Percentiles rank a stretch among this genome's conserved stretches.
phyloP scores from a whole-genome alignment of 139 green algal genomes.

The Chlamydomonas eustigma region DNA sequence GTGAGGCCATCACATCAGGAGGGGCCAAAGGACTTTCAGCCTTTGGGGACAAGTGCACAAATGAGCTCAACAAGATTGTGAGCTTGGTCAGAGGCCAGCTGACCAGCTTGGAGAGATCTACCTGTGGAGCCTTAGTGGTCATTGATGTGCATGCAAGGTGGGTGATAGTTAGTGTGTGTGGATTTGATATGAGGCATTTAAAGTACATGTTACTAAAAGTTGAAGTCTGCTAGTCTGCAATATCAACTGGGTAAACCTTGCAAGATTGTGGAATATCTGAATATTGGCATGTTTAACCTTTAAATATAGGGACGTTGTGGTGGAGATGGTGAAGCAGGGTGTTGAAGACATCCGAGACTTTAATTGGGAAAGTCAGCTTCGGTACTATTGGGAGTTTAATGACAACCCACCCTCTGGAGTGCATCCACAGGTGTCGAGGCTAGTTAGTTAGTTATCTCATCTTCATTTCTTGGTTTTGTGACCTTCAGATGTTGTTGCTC shows the following conservation, averaged over 20 bases:
- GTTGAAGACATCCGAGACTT: constrained; percentile 68
- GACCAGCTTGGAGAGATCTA: constrained; percentile 51
- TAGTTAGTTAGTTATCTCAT: too few relatives aligned
- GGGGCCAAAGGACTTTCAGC: constrained; percentile 53
- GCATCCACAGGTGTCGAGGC: constrained; percentile 52
- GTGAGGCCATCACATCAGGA: constrained; percentile 56
- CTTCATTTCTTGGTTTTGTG: too few relatives aligned
- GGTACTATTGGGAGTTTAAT: constrained; percentile 74
- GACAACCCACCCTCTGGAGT: constrained; percentile 58
- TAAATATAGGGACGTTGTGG: constrained; percentile 46
- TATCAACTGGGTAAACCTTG: too few relatives aligned
- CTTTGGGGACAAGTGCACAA: constrained; percentile 61
- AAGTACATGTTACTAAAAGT: too few relatives aligned
- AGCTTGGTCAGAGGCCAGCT: constrained; percentile 56
- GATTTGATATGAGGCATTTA: too few relatives aligned
- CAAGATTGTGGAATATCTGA: too few relatives aligned
- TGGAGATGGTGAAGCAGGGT: constrained; percentile 53
- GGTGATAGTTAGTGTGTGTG: constrained; percentile 32
- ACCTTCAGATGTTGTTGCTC: too few relatives aligned
- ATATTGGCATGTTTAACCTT: too few relatives aligned
- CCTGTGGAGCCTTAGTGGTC: constrained; percentile 58
- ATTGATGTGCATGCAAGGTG: constrained; percentile 67
- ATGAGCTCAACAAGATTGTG: constrained; percentile 64
- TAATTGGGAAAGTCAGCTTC: constrained; percentile 66
- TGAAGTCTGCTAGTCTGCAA: too few relatives aligned